Evolutionary conservation across 179 eudicot species (phyloP), one percentile per base, ranked within the genome.

Genomic region (Heliamphora pulchella): DNA sequence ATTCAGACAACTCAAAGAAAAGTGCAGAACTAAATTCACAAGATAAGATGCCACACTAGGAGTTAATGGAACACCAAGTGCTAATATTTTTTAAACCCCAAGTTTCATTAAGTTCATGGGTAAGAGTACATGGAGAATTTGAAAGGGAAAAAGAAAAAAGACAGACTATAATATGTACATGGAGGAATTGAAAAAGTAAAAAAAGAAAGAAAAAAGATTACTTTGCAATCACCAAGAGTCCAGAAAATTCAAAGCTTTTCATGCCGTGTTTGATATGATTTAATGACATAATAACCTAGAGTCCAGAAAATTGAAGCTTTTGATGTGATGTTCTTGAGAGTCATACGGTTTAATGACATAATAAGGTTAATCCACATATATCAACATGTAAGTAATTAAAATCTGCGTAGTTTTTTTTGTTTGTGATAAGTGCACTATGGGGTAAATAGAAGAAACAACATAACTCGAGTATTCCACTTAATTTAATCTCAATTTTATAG

Each of bases 251-350:
- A n/a, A n/a, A n/a, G n/a, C n/a, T n/a, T n/a, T n/a, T n/a, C n/a
- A n/a, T n/a, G n/a, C n/a, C n/a, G n/a, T n/a, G n/a, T n/a, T n/a
- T n/a, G n/a, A n/a, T n/a, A n/a, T n/a, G n/a, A n/a, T n/a, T n/a
- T n/a, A n/a, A n/a, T n/a, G n/a, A n/a, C n/a, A n/a, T 0, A 43
- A 69, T 0, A 43, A 43, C 15, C 6, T 67, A 67, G 73, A 61
- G 41, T 46, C 7, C 20, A 62, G 5, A 75, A 44, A 58, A 41
- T 75, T 59, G 41, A 75, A 58, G 78, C 51, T 43, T 59, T 58
- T 75, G 44, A 75, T 18, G 64, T 51, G 55, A 18, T 18, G 9
- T 62, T 61, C 62, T 76, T 65, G 64, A 54, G 57, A 43, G 67
- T 46, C 17, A 62, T 18, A 62, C 61, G 54, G 62, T 4, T 39